Evolutionary conservation across 495 filamentous ascomycete genomes (phyloP), one percentile per base, ranked within the genome.

Genomic region (Tetracladium setigerum): DNA sequence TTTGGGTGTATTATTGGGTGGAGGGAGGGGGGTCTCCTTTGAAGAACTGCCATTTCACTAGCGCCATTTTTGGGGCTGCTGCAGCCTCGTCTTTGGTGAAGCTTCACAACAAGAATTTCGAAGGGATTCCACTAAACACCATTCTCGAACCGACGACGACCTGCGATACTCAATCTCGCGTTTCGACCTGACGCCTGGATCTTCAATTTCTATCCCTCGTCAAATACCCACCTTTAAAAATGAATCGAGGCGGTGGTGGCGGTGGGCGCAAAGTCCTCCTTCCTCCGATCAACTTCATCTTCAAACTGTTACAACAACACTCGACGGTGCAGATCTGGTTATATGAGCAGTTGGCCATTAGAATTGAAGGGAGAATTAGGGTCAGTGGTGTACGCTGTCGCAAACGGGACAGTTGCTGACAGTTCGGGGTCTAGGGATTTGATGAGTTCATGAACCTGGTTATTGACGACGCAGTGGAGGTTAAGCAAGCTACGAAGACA

Each of bases 401-500:
- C 22, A 34, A 39, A 17, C 15, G 40, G 13, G 35, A 22, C 38
- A 38, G 35, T 57, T 3, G 54, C 55, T 54, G 38, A 57, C 18
- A 27, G 1, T 6, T 19, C 16, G 10, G 18, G 6, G 34, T 65
- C 4, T 30, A 94, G 85, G 89, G 89, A 30, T 98, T 95, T 54
- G 92, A 98, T 65, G 92, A 98, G 64, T 98, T 96, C 68, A 97
- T 98, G 94, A 98, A 98, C 66, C 74, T 98, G 35, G 92, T 97
- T 30, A 77, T 97, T 42, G 91, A 95, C 60, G 88, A 98, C 58
- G 92, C 92, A 31, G 79, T 95, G 45, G 92, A 97, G 67, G 88
- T 98, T 32, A 87, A 84, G 66, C 76, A 84, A 61, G 73, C 86
- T 44, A 86, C 84, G 43, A 95, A 95, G 70, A 81, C 77, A 10